These are phyloP conservation scores for Lentinula sp. DNA, from an alignment of 768 basidiomycete genomes.

Conservation along the genomic window DNA sequence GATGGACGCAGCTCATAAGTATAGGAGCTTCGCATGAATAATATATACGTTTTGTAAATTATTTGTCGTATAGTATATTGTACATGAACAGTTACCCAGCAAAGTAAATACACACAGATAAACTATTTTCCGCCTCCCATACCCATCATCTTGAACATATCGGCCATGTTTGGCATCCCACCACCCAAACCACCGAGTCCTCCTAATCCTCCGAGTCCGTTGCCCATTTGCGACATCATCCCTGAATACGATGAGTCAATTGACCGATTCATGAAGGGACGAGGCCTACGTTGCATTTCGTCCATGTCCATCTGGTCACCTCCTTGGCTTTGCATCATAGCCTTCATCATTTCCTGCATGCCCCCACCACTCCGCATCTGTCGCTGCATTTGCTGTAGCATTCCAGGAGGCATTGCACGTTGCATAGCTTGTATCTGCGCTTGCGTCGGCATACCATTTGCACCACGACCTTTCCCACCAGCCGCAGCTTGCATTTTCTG, in stretches of 20 bases:
- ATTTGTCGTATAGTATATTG: neutral
- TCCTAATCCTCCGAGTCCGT: slow-evolving; percentile 48
- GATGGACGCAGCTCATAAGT: slow-evolving; percentile 15
- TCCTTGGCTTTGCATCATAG: slow-evolving; percentile 94
- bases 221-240: slow-evolving; percentile 87
- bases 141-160: slow-evolving; percentile 81
- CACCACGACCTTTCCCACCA: slow-evolving; percentile 81
- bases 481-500: slow-evolving; percentile 90
- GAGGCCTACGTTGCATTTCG: slow-evolving; percentile 79
- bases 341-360: slow-evolving; percentile 97
- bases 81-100: neutral
- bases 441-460: slow-evolving; percentile 85
- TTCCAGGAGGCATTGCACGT: slow-evolving; percentile 92
- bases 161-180: slow-evolving; percentile 57
- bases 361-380: slow-evolving; percentile 78
- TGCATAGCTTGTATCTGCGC: slow-evolving; percentile 95
- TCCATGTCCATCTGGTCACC: slow-evolving; percentile 90
- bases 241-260: slow-evolving; percentile 33
- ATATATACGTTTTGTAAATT: neutral
- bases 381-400: slow-evolving; percentile 90
- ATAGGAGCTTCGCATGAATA: neutral
- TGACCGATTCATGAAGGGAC: slow-evolving; percentile 1
- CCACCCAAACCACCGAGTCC: slow-evolving; percentile 42
- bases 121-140: slow-evolving; percentile 50
- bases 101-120: slow-evolving; percentile 1